Evolutionary conservation across 345 rosid species (phyloP).

Genomic region (Bretschneidera sinensis): DNA sequence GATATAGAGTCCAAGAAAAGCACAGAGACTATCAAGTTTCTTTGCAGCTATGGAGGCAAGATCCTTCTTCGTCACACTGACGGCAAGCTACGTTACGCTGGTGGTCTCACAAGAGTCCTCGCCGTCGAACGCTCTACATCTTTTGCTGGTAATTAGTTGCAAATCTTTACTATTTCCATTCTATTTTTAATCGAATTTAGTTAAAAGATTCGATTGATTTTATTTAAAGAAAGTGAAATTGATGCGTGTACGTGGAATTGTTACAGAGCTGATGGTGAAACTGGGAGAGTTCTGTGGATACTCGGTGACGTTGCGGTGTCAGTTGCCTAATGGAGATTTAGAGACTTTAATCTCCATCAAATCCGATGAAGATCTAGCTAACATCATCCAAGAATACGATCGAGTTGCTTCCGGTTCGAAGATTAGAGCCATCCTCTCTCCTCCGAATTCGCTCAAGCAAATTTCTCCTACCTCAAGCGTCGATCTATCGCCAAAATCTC

Average conservation of each 20-base stretch:
- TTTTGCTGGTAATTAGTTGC: conserved; percentile 73
- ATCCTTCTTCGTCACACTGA: conserved; percentile 64
- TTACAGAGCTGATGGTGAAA: conserved; percentile 41
- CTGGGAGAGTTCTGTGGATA: conserved; percentile 33
- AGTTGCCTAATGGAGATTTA: conserved; percentile 68
- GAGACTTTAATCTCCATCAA: conserved; percentile 75
- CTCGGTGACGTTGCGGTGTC: conserved; percentile 59
- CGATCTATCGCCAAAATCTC: conserved; percentile 25
- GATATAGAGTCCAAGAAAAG: conserved; percentile 5
- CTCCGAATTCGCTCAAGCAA: conserved; percentile 38
- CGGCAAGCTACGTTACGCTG: conserved; percentile 78
- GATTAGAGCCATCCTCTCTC: conserved; percentile 47
- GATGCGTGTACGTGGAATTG: background rate
- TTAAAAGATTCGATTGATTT: conserved; percentile 1
- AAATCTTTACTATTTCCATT: no score
- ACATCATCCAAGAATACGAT: conserved; percentile 45
- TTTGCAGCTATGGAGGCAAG: conserved; percentile 82
- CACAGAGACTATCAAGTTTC: conserved; percentile 42
- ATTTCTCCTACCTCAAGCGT: conserved; percentile 54
- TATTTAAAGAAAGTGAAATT: background rate
- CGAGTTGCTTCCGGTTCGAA: conserved; percentile 28
- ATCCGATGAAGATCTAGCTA: conserved; percentile 68
- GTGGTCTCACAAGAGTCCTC: conserved; percentile 81
- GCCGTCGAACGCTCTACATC: conserved; percentile 60
- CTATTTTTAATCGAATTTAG: background rate